Conservation (phyloP, 78 protist genomes). For the Creolimax fragrantissima region DNA sequence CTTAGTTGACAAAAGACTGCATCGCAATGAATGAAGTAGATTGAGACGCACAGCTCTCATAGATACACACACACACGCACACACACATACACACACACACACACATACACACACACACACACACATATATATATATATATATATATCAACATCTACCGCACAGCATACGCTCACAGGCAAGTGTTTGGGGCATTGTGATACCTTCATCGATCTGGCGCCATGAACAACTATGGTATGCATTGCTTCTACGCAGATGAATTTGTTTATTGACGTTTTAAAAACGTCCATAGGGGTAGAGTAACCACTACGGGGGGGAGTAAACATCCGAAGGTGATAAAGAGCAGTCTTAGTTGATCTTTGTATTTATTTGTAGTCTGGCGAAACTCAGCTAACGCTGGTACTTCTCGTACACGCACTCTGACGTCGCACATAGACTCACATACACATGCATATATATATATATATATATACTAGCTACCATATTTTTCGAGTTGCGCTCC, state of each 20-base stretch:
- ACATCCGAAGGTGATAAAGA: too few relatives aligned
- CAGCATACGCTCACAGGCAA: not conserved
- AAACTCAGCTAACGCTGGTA: not conserved
- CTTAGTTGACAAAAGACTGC: not conserved
- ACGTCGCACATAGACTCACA: not conserved
- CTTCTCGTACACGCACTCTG: not conserved
- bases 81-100: not conserved
- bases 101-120: not conserved
- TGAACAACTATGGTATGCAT: not conserved
- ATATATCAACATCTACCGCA: not conserved
- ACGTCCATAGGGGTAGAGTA: not conserved
- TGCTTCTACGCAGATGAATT: not conserved
- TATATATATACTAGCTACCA: not conserved
- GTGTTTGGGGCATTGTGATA: not conserved
- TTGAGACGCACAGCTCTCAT: not conserved
- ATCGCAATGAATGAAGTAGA: not conserved
- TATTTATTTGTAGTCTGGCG: too few relatives aligned
- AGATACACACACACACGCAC: not conserved
- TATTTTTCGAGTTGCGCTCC: not conserved
- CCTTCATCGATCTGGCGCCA: not conserved
- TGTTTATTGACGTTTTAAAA: not conserved
- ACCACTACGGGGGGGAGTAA: not conserved
- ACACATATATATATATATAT: not conserved
- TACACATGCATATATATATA: not conserved
- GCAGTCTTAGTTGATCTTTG: too few relatives aligned